Evolutionary conservation across 495 filamentous ascomycete species (phyloP), one percentile per base, ranked within the genome.

Genomic region (Evernia prunastri): DNA sequence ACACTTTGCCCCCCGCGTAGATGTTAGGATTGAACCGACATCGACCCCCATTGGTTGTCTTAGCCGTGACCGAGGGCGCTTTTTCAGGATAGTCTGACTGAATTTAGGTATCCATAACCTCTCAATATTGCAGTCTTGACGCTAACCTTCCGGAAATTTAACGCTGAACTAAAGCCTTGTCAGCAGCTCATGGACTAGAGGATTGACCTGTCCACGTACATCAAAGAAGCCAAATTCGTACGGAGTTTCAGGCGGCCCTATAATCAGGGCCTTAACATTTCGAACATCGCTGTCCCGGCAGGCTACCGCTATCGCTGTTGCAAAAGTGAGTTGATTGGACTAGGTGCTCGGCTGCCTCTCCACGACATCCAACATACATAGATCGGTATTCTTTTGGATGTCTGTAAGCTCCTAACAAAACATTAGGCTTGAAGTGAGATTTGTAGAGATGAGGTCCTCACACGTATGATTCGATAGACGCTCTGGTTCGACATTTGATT

Each of bases 201-300:
- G 18, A 13, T 64, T 31, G 25, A 12, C 23, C 17, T 58, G 23
- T 42, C 25, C 56, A 58, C 61, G 23, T 13, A 93, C 91, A 84
- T 96, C 90, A 70, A 96, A 98, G 80, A 96, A 97, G 6, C 93
- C 94, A 71, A 96, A 95, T 69, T 97, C 91, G 73, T 98, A 98
- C 0, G 94, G 92, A 0, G 94, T 96, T 60, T 93, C 92, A 57
- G 94, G 92, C 11, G 95, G 93, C 0, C 94, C 94, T 60, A 98
- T 84, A 65, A 98, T 90, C 57, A 97, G 74, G 40, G 93, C 95
- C 68, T 84, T 87, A 49, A 98, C 88, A 65, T 93, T 87, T 39
- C 92, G 87, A 57, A 97, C 87, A 74, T 98, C 91, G 63, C 83
- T 83, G 72, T 97, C 94, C 40, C 87, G 80, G 70, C 88, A 96